These are phyloP conservation scores for Hippophae tibetana DNA, from an alignment of 306 rosid genomes.

Conservation along the genomic window DNA sequence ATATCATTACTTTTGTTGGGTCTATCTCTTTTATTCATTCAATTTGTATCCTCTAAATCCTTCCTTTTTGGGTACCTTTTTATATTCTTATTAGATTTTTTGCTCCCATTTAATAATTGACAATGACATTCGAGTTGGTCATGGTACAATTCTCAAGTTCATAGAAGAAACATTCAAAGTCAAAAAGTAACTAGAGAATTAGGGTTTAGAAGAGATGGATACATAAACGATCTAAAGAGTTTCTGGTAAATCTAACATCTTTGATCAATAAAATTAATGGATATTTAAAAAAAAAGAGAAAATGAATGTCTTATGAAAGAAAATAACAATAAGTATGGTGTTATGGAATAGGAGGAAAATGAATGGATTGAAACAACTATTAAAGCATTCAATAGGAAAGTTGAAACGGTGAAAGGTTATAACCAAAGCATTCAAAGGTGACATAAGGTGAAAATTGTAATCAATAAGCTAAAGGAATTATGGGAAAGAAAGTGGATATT, in stretches of 20 bases:
- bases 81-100: conserved; percentile 72
- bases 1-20: conserved; percentile 26
- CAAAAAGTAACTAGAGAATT: conserved; percentile 24
- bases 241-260: conserved; percentile 2
- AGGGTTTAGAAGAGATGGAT: conserved; percentile 29
- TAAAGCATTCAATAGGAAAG: conserved; percentile 76
- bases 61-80: conserved; percentile 69
- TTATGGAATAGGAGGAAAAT: conserved; percentile 34
- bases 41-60: conserved; percentile 41
- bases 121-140: conserved; percentile 42
- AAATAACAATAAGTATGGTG: conserved; percentile 10
- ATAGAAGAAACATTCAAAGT: conserved; percentile 13
- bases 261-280: neutral
- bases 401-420: conserved; percentile 84
- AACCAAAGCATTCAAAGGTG: conserved; percentile 56
- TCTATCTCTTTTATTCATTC: conserved; percentile 34
- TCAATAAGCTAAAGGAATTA: conserved; percentile 59
- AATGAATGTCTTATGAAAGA: conserved; percentile 7
- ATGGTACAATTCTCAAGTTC: conserved; percentile 27
- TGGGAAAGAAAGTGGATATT: conserved; percentile 64
- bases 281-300: conserved; percentile 19
- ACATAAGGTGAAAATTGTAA: conserved; percentile 64
- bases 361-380: conserved; percentile 80
- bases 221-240: conserved; percentile 26
- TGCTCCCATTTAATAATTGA: conserved; percentile 46